Conservation (phyloP, 2,329 filamentous ascomycete species). For the Ophiostoma populinum region DNA sequence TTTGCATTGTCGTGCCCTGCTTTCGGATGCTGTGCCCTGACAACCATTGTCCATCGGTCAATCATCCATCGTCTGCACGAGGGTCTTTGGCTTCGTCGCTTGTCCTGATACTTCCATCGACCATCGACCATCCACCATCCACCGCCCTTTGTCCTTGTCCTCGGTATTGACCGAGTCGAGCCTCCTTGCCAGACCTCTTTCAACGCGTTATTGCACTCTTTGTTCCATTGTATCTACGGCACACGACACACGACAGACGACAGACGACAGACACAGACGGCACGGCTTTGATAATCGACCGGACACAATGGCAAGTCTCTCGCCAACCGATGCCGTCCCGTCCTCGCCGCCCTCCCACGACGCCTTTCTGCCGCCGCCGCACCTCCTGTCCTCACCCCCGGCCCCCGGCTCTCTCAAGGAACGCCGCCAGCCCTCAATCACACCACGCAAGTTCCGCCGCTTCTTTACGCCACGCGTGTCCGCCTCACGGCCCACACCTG, state of each 20-base stretch:
- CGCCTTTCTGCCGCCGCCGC: not conserved
- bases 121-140: no score
- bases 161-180: no score
- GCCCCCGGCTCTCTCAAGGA: conserved; percentile 21
- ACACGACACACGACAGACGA: not conserved
- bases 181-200: no score
- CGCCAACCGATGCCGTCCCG: not conserved
- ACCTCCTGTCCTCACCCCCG: conserved; percentile 14
- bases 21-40: no score
- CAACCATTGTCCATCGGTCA: no score
- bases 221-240: no score
- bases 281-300: not conserved
- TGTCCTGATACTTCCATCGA: no score
- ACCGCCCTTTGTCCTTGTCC: no score
- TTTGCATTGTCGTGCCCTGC: no score
- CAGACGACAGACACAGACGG: not conserved
- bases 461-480: conserved; percentile 34
- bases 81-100: no score
- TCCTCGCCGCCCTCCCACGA: not conserved
- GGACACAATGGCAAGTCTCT: not conserved
- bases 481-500: conserved; percentile 19
- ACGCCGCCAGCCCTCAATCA: conserved; percentile 32
- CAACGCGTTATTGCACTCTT: no score
- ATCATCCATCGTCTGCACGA: no score
- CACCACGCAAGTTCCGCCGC: conserved; percentile 33